phyloP scores from a whole-genome alignment of 2,329 filamentous ascomycete genomes.

The Sporothrix humicola region DNA sequence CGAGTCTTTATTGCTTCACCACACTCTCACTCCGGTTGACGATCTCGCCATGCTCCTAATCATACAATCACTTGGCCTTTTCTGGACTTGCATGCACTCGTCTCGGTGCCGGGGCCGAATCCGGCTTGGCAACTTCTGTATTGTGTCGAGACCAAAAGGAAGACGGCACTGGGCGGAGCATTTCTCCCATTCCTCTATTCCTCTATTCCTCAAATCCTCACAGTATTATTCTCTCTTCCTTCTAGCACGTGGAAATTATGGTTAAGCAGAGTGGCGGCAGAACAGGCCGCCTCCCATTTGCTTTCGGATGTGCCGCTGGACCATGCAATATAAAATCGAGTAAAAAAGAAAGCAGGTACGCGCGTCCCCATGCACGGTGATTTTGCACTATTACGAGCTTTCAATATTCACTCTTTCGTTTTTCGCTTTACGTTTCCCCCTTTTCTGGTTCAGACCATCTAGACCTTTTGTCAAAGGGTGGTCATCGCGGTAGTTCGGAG shows the following conservation, averaged over 20 bases:
- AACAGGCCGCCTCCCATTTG: neutral
- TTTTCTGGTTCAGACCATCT: neutral
- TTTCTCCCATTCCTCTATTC: neutral
- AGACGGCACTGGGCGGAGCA: constrained; percentile 1
- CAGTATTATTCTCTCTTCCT: neutral
- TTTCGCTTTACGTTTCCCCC: neutral
- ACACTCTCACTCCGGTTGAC: neutral
- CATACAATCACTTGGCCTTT: neutral
- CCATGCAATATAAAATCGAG: neutral
- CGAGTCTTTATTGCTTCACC: neutral
- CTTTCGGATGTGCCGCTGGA: neutral
- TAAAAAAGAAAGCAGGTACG: constrained; percentile 22
- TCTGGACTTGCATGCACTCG: neutral
- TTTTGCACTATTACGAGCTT: neutral
- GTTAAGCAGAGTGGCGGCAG: constrained; percentile 12
- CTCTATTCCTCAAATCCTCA: neutral
- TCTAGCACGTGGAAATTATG: constrained; percentile 23
- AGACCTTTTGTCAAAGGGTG: neutral
- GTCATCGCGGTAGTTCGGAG: constrained; percentile 1
- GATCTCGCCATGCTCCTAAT: neutral
- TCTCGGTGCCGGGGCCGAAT: constrained; percentile 6
- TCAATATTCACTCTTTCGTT: neutral
- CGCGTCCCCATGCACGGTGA: constrained; percentile 8
- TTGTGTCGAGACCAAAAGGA: neutral
- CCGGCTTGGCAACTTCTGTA: constrained; percentile 24